phyloP scores from a whole-genome alignment of 306 rosid genomes.

The Dicorynia guianensis region DNA sequence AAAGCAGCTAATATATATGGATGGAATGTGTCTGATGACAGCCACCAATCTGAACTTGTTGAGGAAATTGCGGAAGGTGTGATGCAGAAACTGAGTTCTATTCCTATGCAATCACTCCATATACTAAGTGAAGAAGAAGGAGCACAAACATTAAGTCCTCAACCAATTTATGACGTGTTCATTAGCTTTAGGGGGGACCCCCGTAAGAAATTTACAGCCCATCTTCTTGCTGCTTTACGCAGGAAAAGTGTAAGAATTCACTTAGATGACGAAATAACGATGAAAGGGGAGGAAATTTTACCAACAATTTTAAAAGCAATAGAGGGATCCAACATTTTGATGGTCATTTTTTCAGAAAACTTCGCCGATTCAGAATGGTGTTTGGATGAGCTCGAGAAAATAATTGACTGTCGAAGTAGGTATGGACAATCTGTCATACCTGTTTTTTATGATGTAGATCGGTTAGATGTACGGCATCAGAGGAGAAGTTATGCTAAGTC shows the following conservation, averaged over 20 bases:
- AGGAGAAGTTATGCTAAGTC: too few species aligned
- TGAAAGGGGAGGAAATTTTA: not conserved
- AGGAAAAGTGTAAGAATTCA: not conserved
- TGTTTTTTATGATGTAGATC: not conserved
- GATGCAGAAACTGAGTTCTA: too few species aligned
- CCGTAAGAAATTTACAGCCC: not conserved
- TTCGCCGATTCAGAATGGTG: not conserved
- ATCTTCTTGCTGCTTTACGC: not conserved
- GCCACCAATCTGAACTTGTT: too few species aligned
- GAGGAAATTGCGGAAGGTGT: too few species aligned
- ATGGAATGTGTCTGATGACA: too few species aligned
- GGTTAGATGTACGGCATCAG: not conserved
- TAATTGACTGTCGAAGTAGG: not conserved
- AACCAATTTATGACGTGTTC: not conserved
- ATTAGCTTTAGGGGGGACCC: not conserved
- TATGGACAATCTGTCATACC: not conserved
- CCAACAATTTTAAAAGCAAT: not conserved
- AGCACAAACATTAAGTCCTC: not conserved
- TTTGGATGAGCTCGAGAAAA: not conserved
- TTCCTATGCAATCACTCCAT: not conserved
- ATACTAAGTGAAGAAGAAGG: not conserved
- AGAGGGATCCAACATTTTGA: not conserved
- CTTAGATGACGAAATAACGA: not conserved
- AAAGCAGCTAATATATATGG: too few species aligned
- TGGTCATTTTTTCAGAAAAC: not conserved